These are phyloP conservation scores for Cadophora luteo-olivacea DNA, from an alignment of 2,329 filamentous ascomycete genomes.

Conservation along the genomic window DNA sequence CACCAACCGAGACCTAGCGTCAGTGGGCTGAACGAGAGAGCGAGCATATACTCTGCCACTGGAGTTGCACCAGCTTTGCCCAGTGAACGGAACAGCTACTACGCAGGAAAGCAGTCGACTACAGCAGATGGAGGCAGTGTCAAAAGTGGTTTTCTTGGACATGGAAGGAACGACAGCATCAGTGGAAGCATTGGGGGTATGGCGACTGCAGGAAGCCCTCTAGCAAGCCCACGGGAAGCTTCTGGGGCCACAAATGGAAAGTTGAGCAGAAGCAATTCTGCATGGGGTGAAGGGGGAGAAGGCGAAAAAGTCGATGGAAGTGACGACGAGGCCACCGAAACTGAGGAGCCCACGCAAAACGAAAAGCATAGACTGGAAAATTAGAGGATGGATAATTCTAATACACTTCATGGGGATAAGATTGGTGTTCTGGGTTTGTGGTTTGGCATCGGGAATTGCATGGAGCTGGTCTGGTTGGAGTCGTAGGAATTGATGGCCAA, in stretches of 20 bases:
- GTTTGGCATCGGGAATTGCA: slow-evolving; percentile 15
- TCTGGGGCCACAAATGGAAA: slow-evolving; percentile 30
- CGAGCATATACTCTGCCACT: slow-evolving; percentile 81
- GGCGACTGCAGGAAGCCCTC: slow-evolving; percentile 59
- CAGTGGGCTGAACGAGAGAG: slow-evolving; percentile 62
- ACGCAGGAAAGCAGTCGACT: slow-evolving; percentile 62
- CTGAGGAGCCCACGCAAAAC: slow-evolving; percentile 20
- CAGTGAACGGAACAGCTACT: slow-evolving; percentile 83
- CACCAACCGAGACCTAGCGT: slow-evolving; percentile 57
- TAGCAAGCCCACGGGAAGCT: slow-evolving; percentile 63
- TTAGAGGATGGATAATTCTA: slow-evolving; percentile 1
- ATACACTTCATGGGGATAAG: slow-evolving; percentile 12
- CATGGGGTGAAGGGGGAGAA: slow-evolving; percentile 36
- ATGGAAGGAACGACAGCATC: slow-evolving; percentile 82
- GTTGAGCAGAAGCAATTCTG: slow-evolving; percentile 43
- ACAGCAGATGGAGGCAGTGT: slow-evolving; percentile 76
- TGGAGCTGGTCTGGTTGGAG: slow-evolving; percentile 18
- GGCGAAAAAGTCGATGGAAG: slow-evolving; percentile 32
- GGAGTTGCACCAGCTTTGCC: slow-evolving; percentile 69
- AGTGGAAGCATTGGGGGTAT: slow-evolving; percentile 73
- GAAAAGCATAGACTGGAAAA: slow-evolving; percentile 24
- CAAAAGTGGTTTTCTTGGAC: slow-evolving; percentile 77
- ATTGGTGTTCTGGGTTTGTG: slow-evolving; percentile 19
- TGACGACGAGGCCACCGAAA: slow-evolving; percentile 29
- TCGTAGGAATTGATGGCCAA: slow-evolving; percentile 26